Conservation (phyloP, 208 protist species). For the Vickermania spadyakhi region DNA sequence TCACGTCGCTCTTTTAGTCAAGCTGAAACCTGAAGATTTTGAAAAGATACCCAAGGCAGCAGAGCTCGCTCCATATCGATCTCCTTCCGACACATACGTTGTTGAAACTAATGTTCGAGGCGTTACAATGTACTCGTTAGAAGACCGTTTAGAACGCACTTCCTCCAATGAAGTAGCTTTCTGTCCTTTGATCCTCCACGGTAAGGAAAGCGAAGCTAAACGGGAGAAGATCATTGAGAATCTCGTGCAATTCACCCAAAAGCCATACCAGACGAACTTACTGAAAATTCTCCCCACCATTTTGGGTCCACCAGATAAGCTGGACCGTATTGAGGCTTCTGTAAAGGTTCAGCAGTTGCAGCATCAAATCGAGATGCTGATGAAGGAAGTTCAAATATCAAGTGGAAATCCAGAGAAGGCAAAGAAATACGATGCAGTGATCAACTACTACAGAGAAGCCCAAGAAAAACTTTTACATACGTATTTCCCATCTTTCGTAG, state of each 20-base stretch:
- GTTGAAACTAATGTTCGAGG: conserved; percentile 72
- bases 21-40: conserved; percentile 32
- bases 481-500: conserved; percentile 1
- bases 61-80: conserved; percentile 22
- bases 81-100: conserved; percentile 69
- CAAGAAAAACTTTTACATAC: background rate
- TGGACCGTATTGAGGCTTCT: conserved; percentile 68
- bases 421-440: background rate
- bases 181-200: conserved; percentile 24
- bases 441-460: background rate
- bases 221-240: background rate
- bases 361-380: conserved; percentile 30
- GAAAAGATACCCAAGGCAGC: conserved; percentile 16
- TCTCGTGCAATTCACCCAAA: conserved; percentile 7
- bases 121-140: conserved; percentile 51
- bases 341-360: conserved; percentile 51
- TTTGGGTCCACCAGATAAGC: conserved; percentile 76
- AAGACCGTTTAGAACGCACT: conserved; percentile 47
- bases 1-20: conserved; percentile 74
- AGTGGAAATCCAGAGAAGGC: conserved; percentile 8
- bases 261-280: conserved; percentile 42
- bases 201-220: conserved; percentile 1
- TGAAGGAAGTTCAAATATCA: too few species aligned
- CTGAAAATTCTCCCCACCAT: conserved; percentile 33
- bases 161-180: conserved; percentile 41